phyloP scores from a whole-genome alignment of 192 early-diverging fungal species.

The Linnemannia exigua region DNA sequence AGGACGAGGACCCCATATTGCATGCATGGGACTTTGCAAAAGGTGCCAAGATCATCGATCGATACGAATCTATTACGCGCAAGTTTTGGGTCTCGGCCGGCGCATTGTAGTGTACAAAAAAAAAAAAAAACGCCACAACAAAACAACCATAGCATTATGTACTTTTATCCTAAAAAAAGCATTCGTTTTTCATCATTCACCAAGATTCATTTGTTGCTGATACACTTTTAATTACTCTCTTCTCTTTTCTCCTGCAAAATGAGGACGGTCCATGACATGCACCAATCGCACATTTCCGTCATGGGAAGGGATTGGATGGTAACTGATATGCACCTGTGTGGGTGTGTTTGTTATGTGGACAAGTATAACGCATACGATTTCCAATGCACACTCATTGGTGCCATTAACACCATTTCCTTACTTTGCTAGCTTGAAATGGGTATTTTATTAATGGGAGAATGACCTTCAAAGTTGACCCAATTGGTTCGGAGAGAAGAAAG shows the following conservation, averaged over 20 bases:
- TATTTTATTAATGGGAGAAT: background rate
- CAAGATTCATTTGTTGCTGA: too few relatives aligned
- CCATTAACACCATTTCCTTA: too few relatives aligned
- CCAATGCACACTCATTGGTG: too few relatives aligned
- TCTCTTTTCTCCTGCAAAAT: background rate
- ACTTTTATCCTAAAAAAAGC: too few relatives aligned
- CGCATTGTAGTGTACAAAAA: constrained; percentile 4
- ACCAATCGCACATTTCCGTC: background rate
- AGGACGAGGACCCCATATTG: background rate
- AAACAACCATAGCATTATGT: too few relatives aligned
- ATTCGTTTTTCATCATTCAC: background rate
- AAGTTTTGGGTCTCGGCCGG: constrained; percentile 40
- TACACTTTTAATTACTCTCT: background rate
- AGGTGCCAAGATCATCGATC: constrained; percentile 32
- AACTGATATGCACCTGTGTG: too few relatives aligned
- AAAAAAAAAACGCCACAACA: too few relatives aligned
- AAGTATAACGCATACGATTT: too few relatives aligned
- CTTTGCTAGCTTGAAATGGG: background rate
- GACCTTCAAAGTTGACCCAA: background rate
- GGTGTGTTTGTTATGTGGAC: too few relatives aligned
- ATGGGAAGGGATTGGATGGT: too few relatives aligned
- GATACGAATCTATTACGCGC: constrained; percentile 45
- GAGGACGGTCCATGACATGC: background rate
- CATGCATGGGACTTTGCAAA: constrained; percentile 45
- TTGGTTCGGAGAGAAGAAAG: background rate